A percentile compares a stretch with the other conserved stretches of the same genome.
phyloP scores from a whole-genome alignment of 2,329 filamentous ascomycete genomes.

The Penicillium sp. region DNA sequence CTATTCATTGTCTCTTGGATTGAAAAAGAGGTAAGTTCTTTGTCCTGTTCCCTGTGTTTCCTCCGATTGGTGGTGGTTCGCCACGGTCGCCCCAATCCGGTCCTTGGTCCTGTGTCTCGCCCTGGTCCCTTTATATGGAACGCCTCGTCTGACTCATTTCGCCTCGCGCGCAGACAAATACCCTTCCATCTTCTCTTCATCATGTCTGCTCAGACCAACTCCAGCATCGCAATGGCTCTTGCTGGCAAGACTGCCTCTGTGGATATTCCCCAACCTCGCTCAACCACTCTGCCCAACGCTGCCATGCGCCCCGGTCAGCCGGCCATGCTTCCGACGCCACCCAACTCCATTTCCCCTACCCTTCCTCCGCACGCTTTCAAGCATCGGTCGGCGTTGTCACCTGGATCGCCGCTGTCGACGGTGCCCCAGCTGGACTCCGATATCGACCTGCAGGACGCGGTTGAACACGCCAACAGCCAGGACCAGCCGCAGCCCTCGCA shows the following conservation, averaged over 20 bases:
- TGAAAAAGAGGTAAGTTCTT: too few species aligned
- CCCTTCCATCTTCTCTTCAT: constrained; percentile 20
- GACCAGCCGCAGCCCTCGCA: constrained; percentile 42
- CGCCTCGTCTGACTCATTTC: constrained; percentile 24
- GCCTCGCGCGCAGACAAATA: constrained; percentile 7
- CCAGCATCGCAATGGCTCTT: constrained; percentile 47
- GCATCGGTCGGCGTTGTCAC: constrained; percentile 47
- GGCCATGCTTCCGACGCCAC: constrained; percentile 70
- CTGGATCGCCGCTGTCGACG: constrained; percentile 40
- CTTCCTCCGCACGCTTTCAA: constrained; percentile 76
- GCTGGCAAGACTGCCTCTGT: constrained; percentile 47
- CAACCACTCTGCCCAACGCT: constrained; percentile 26
- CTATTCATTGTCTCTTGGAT: too few species aligned
- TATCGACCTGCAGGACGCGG: constrained; percentile 70
- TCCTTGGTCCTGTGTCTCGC: constrained; percentile 6
- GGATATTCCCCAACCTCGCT: constrained; percentile 45
- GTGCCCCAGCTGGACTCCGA: constrained; percentile 68
- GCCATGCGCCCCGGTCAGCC: constrained; percentile 32
- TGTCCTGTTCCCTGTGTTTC: too few species aligned
- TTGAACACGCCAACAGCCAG: constrained; percentile 47
- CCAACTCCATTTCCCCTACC: constrained; percentile 88
- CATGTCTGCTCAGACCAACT: constrained; percentile 43
- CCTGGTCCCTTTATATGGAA: constrained; percentile 15
- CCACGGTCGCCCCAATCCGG: too few species aligned
- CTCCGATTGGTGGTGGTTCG: too few species aligned